Evolutionary conservation across 2,329 filamentous ascomycete genomes (phyloP).

Genomic region (Botrytis porri): DNA sequence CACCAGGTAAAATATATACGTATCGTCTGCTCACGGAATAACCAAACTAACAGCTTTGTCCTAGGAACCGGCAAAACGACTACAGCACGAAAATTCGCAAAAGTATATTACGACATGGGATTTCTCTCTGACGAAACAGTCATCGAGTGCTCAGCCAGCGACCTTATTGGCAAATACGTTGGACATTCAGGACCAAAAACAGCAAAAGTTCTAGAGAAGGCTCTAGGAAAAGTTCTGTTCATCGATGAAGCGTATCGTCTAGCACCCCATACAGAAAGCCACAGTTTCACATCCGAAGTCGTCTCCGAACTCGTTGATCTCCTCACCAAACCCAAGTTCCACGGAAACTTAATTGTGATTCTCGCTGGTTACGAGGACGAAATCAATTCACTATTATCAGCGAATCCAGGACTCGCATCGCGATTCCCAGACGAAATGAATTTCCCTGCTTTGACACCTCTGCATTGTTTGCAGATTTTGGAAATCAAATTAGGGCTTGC

Average conservation of each 20-base stretch:
- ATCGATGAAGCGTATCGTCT: slow-evolving; percentile 17
- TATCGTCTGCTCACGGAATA: too few species aligned
- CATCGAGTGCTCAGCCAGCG: slow-evolving; percentile 61
- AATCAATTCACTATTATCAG: slow-evolving; percentile 49
- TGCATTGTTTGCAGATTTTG: slow-evolving; percentile 24
- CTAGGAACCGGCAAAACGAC: slow-evolving; percentile 66
- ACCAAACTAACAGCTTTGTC: neutral
- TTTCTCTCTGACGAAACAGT: slow-evolving; percentile 59
- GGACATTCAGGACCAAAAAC: slow-evolving; percentile 55
- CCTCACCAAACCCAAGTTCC: slow-evolving; percentile 46
- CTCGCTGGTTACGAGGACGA: slow-evolving; percentile 54
- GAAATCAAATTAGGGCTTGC: slow-evolving; percentile 15
- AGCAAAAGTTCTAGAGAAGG: slow-evolving; percentile 4
- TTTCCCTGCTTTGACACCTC: slow-evolving; percentile 21
- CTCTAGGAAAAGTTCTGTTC: slow-evolving; percentile 11
- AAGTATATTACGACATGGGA: slow-evolving; percentile 71
- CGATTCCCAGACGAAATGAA: slow-evolving; percentile 49
- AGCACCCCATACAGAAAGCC: slow-evolving; percentile 49
- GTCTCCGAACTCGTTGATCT: slow-evolving; percentile 64
- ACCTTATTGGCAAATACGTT: slow-evolving; percentile 63
- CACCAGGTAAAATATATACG: slow-evolving; percentile 33
- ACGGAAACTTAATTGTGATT: slow-evolving; percentile 49
- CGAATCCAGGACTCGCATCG: slow-evolving; percentile 51
- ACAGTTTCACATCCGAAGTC: slow-evolving; percentile 69
- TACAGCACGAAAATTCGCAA: slow-evolving; percentile 68